Percentiles rank a stretch among this genome's conserved stretches.
phyloP scores from a whole-genome alignment of 306 rosid genomes.

The Sicyos baderoa region DNA sequence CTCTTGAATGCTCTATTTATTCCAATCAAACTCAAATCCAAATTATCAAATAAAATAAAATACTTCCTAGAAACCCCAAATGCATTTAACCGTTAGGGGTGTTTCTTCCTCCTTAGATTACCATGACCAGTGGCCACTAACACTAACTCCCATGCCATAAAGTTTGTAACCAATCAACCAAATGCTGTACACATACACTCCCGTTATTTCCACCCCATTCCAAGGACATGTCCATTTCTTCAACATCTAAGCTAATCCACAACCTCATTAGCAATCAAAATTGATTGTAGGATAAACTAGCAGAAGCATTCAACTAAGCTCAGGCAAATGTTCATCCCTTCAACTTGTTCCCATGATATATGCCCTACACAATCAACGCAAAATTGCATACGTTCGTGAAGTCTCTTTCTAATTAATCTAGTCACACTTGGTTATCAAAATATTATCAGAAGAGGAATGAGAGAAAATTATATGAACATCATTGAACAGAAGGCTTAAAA shows the following conservation, averaged over 20 bases:
- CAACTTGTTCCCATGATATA: neutral
- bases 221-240: neutral
- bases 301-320: neutral
- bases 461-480: neutral
- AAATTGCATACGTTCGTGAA: neutral
- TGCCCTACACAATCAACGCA: neutral
- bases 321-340: neutral
- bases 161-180: neutral
- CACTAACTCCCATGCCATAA: neutral
- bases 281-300: neutral
- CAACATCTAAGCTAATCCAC: constrained; percentile 12
- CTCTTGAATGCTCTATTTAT: neutral
- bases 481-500: neutral
- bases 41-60: too few species aligned
- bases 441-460: neutral
- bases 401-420: neutral
- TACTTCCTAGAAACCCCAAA: neutral
- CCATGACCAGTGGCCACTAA: neutral
- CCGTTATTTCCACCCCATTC: too few species aligned
- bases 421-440: neutral
- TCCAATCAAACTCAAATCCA: neutral
- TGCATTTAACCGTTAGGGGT: neutral
- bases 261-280: neutral
- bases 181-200: neutral
- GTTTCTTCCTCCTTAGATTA: neutral